Conservation (phyloP, 164 flowering plant species). For the Vitis rupestris region DNA sequence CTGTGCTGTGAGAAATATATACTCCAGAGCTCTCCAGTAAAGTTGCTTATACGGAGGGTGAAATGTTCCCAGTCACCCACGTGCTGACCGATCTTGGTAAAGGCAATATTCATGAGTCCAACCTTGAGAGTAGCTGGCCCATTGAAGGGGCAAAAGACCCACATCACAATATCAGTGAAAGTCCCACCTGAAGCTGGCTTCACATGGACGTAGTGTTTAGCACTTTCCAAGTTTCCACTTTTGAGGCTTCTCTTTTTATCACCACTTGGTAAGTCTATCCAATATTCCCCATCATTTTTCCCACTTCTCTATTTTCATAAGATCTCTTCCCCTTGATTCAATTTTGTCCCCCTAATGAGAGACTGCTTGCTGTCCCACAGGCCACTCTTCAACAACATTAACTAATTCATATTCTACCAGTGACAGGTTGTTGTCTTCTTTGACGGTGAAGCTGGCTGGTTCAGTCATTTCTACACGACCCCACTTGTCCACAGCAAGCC, state of each 20-base stretch:
- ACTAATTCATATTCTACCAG: too few relatives aligned
- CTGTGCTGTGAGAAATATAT: constrained; percentile 91
- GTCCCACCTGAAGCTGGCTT: constrained; percentile 90
- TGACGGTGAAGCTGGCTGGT: too few relatives aligned
- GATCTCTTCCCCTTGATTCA: too few relatives aligned
- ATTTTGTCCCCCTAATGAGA: too few relatives aligned
- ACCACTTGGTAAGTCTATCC: constrained; percentile 79
- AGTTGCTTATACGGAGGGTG: constrained; percentile 82
- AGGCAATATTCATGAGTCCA: constrained; percentile 42
- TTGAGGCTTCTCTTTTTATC: constrained; percentile 38
- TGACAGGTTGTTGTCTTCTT: too few relatives aligned
- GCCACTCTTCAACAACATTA: too few relatives aligned
- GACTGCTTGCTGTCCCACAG: too few relatives aligned
- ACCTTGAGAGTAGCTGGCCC: constrained; percentile 86
- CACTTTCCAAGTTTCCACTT: constrained; percentile 62
- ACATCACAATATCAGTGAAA: constrained; percentile 86
- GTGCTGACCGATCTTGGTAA: constrained; percentile 71
- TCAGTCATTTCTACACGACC: too few relatives aligned
- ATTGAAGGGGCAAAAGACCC: constrained; percentile 93
- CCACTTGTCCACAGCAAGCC: too few relatives aligned
- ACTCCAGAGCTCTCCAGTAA: constrained; percentile 78
- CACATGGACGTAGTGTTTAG: constrained; percentile 79
- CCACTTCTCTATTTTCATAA: too few relatives aligned
- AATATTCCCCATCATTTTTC: constrained; percentile 70
- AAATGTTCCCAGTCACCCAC: constrained; percentile 95